Conservation (phyloP, 139 green algal genomes). For the Zygnema circumcarinatum region DNA sequence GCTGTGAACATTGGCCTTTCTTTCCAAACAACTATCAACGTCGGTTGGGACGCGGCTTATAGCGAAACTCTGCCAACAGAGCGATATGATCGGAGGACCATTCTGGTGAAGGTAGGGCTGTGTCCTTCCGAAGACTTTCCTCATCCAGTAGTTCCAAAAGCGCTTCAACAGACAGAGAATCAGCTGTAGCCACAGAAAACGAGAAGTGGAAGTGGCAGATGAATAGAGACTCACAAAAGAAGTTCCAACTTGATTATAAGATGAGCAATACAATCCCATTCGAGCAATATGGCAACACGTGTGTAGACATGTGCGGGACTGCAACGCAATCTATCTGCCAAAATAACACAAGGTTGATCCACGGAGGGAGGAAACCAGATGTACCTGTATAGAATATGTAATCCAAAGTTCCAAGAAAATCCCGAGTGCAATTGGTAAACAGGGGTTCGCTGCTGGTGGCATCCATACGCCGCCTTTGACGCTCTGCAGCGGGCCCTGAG, state of each 20-base stretch:
- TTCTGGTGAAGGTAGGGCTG: slow-evolving; percentile 84
- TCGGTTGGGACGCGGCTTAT: slow-evolving; percentile 30
- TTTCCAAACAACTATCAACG: too few species aligned
- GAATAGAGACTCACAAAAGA: not conserved
- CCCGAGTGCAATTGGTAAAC: slow-evolving; percentile 88
- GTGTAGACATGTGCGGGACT: too few species aligned
- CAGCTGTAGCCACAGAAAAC: slow-evolving; percentile 21
- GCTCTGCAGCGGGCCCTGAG: slow-evolving; percentile 31
- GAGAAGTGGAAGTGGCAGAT: not conserved
- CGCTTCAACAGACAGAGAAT: slow-evolving; percentile 73
- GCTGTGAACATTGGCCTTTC: not conserved
- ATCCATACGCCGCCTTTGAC: slow-evolving; percentile 59
- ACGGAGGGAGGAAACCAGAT: too few species aligned
- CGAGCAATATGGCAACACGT: too few species aligned
- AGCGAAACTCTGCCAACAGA: slow-evolving; percentile 87
- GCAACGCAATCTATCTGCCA: too few species aligned
- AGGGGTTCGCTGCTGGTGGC: slow-evolving; percentile 60
- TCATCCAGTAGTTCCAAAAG: slow-evolving; percentile 90
- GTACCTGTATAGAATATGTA: slow-evolving; percentile 92
- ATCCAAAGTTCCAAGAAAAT: slow-evolving; percentile 94
- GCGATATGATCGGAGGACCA: slow-evolving; percentile 90
- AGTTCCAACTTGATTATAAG: not conserved
- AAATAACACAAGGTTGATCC: too few species aligned
- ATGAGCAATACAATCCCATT: not conserved
- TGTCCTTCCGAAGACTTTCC: slow-evolving; percentile 68